Base-by-base conservation (phyloP, 2,329 filamentous ascomycete genomes). In the Aspergillus pseudoviridinutans region DNA sequence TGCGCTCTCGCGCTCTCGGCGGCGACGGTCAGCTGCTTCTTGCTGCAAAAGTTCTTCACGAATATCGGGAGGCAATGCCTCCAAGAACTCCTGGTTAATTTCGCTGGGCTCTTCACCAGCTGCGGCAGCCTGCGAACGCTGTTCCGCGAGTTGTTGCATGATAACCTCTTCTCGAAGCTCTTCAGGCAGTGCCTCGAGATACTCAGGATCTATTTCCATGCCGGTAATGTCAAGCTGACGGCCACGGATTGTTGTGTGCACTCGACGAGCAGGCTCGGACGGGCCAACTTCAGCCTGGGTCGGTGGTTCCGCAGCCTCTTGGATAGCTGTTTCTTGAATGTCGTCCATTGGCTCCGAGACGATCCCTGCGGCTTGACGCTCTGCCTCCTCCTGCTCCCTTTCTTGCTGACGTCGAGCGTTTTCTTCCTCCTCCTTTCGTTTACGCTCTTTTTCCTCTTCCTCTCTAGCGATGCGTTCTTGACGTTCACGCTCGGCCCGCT, bases 141-240 rank as follows among this genome's bases (percentile, higher is more conserved):
- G 85, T 63, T 91, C 87, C 53, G 90, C 91, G 61, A 96, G 84
- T 58, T 96, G 92, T 61, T 92, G 87, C 72, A 95, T 91, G 63
- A 99, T 90, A 51, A 99, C 94, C 71, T 99, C 94, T 73, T 97
- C 93, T 49, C 94, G 85, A 70, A 97, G 87, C 60, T 99, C 95
- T 66, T 99, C 94, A 0, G 94, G 94, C n/a, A 99, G 79, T n/a
- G 93, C 95, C 58, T 94, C 91, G 6, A 99, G 84, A 74, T 97
- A 99, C 56, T 96, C 92, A 17, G 89, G 85, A 70, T 99, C 94
- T 66, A 99, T 97, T 51, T 93, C 92, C 60, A 99, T 82, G 59
- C 91, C 90, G 0, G 94, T 99, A 51, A 99, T 94, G 72, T 99
- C 94, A 54, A 96, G 85, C 67, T 94, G 87, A 61, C 90, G 89